These are phyloP conservation scores for Arthrobotrys sinensis DNA, from an alignment of 2,329 filamentous ascomycete genomes.

Conservation along the genomic window DNA sequence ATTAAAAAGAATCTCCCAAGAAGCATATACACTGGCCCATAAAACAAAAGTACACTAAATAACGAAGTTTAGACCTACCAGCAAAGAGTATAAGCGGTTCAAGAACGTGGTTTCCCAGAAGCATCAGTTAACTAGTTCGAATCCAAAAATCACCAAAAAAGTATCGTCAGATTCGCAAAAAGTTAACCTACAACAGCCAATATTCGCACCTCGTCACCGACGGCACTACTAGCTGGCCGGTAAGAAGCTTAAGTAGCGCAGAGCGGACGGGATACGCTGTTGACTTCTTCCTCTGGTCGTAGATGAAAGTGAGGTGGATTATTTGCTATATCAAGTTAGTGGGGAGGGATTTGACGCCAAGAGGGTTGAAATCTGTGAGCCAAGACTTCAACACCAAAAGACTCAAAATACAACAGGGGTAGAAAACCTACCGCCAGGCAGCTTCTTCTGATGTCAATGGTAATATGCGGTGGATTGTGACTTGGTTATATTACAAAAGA, in stretches of 20 bases:
- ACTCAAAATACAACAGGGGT: conserved; percentile 3
- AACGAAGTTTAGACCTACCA: too few relatives aligned
- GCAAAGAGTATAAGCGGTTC: neutral
- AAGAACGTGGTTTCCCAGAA: neutral
- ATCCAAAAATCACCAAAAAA: conserved; percentile 13
- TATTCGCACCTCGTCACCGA: conserved; percentile 41
- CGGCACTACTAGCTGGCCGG: conserved; percentile 34
- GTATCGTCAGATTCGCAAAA: conserved; percentile 10
- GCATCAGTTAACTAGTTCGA: neutral
- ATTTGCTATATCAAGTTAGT: conserved; percentile 3
- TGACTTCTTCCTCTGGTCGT: conserved; percentile 43
- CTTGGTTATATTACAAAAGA: too few relatives aligned
- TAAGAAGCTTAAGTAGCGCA: conserved; percentile 46
- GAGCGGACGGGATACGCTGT: conserved; percentile 47
- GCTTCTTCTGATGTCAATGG: too few relatives aligned
- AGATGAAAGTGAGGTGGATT: neutral
- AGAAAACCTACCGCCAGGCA: too few relatives aligned
- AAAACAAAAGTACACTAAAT: too few relatives aligned
- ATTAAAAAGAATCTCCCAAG: too few relatives aligned
- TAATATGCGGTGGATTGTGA: too few relatives aligned
- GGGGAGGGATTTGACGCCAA: neutral
- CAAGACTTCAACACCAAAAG: neutral
- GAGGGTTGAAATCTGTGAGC: neutral
- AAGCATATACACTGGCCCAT: too few relatives aligned
- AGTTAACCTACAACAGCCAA: conserved; percentile 30